Base-by-base conservation (phyloP, 1,284 basidiomycete species). In the Boletus mariae region DNA sequence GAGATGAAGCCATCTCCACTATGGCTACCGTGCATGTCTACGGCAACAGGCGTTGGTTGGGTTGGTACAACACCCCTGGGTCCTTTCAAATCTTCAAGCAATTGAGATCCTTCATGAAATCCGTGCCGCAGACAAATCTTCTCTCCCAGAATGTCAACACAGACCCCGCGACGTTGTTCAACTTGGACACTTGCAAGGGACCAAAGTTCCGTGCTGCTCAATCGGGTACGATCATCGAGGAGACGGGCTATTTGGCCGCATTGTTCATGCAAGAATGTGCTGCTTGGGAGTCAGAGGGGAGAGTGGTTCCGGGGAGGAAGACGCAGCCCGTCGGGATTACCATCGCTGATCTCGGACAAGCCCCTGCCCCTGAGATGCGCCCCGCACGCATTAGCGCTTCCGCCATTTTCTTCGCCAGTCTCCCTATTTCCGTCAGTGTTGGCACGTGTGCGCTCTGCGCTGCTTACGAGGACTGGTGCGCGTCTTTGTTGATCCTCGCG, bases 401-500 rank as follows among this genome's bases (percentile, higher is more conserved):
- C 34, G 45, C 57, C 8, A 28, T 38, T 26, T 4, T 50, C 41
- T 37, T 54, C 5, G 59, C 64, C 11, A 34, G 47, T 41, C 31
- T 65, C 32, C 59, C 65, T 2, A 69, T 69, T 9, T 15, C 48
- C 0, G 17, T 51, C 29, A 69, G 69, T 37, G 2, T 63, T 6
- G 59, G 51, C n/a, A 51, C 61, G 0, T 60, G 57, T 41, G 51
- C 47, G 1, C 13, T 52, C n/a, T 62, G 60, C 20, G 59, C 53
- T 5, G 1, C 61, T 8, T 56, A 29, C 25, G 25, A 17, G 9
- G 68, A 69, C 25, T 69, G 63, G 64, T 66, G 55, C 41, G 61
- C 64, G 25, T 63, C 58, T 13, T 48, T 50, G 9, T 57, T 69
- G 60, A 69, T 71, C 44, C 51, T 69, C 5, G 34, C 62, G 2